A percentile compares a stretch with the other conserved stretches of the same genome.
phyloP scores from a whole-genome alignment of 2,329 filamentous ascomycete genomes.

The Trichoderma asperellum region DNA sequence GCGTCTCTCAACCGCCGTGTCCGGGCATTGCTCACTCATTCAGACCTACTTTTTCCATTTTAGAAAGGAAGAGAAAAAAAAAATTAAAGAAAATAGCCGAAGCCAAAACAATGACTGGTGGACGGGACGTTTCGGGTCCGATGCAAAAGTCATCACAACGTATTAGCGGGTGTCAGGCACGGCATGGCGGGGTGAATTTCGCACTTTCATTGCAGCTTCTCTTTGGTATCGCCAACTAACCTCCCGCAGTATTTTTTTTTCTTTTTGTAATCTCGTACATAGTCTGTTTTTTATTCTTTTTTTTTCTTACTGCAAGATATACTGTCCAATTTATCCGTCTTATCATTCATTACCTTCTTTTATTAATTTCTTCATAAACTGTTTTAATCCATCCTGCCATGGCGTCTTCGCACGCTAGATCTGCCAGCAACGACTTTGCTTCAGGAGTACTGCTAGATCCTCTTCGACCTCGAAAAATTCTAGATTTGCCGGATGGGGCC shows the following conservation, averaged over 20 bases:
- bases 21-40: background rate
- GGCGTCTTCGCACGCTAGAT: conserved; percentile 18
- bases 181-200: background rate
- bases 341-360: background rate
- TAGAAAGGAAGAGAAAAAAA: background rate
- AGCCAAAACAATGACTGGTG: background rate
- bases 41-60: background rate
- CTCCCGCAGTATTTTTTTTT: background rate
- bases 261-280: background rate
- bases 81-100: background rate
- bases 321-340: background rate
- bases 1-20: background rate
- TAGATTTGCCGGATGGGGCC: background rate
- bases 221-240: background rate
- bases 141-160: background rate
- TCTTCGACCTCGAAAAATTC: background rate
- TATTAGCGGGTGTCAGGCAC: background rate
- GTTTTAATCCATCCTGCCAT: background rate
- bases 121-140: conserved; percentile 3
- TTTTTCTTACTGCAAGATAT: background rate
- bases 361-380: background rate
- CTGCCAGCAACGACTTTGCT: conserved; percentile 19
- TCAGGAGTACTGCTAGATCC: background rate
- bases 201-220: background rate
- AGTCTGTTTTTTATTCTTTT: background rate